Percentiles rank a stretch among this genome's conserved stretches.
phyloP scores from a whole-genome alignment of 345 rosid species.

The Salix viminalis region DNA sequence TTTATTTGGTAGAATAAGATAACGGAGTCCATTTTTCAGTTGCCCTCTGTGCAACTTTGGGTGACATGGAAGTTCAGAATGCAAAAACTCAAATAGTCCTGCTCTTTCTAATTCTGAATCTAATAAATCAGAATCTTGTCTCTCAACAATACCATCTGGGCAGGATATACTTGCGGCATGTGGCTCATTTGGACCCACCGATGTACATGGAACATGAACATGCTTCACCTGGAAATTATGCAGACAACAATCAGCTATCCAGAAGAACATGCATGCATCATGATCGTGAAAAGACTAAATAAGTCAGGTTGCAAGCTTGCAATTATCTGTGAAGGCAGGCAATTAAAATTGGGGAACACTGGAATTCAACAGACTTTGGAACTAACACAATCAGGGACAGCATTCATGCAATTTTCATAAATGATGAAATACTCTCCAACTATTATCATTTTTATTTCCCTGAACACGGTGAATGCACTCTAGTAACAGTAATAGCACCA shows the following conservation, averaged over 20 bases:
- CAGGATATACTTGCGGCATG: constrained; percentile 86
- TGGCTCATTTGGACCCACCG: constrained; percentile 96
- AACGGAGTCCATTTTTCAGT: constrained; percentile 87
- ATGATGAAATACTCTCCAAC: background rate
- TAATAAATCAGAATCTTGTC: constrained; percentile 55
- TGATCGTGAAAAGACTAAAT: background rate
- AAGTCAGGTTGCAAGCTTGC: background rate
- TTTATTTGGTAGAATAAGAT: constrained; percentile 93
- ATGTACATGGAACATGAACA: constrained; percentile 50
- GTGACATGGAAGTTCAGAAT: constrained; percentile 74
- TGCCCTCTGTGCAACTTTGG: constrained; percentile 84
- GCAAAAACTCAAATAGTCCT: constrained; percentile 56
- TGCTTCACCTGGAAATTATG: constrained; percentile 42
- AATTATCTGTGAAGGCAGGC: background rate
- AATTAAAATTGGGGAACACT: background rate
- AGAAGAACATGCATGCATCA: background rate
- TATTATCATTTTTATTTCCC: background rate
- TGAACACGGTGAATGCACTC: background rate
- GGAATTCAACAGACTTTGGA: background rate
- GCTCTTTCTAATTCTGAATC: constrained; percentile 43
- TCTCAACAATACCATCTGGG: constrained; percentile 75
- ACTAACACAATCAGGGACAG: background rate
- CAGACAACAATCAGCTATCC: background rate
- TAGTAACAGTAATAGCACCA: background rate
- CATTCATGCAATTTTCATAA: background rate